A percentile compares a stretch with the other conserved stretches of the same genome.
phyloP scores from a whole-genome alignment of 2,329 filamentous ascomycete species.

The Coleophoma cylindrospora region DNA sequence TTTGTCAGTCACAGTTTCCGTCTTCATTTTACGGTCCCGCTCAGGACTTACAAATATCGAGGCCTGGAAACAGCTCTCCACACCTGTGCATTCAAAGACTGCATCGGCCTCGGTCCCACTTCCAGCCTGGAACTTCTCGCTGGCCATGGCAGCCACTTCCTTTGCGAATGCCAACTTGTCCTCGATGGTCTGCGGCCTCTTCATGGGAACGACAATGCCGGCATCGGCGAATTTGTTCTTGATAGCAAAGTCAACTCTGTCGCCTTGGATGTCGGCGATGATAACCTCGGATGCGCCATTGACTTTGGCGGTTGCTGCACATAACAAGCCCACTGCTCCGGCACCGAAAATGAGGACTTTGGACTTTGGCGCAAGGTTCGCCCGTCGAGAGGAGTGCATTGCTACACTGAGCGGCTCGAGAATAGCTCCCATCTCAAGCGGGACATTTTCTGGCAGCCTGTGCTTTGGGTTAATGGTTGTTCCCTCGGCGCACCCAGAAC shows the following conservation, averaged over 20 bases:
- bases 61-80: constrained; percentile 50
- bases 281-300: constrained; percentile 85
- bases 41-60: constrained; percentile 40
- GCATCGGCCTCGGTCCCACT: constrained; percentile 52
- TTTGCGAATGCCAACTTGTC: constrained; percentile 29
- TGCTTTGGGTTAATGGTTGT: background rate
- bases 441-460: constrained; percentile 46
- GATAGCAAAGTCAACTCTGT: constrained; percentile 73
- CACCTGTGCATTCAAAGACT: constrained; percentile 58
- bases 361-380: constrained; percentile 73
- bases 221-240: constrained; percentile 24
- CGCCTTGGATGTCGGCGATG: constrained; percentile 90
- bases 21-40: too few relatives aligned
- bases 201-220: constrained; percentile 25
- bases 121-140: constrained; percentile 49
- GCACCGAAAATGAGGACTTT: constrained; percentile 86
- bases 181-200: constrained; percentile 20
- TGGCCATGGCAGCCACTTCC: constrained; percentile 21
- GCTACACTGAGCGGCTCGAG: constrained; percentile 88
- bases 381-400: constrained; percentile 80
- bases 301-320: constrained; percentile 40
- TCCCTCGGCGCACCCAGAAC: background rate
- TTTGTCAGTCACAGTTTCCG: too few relatives aligned
- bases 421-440: constrained; percentile 83
- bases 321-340: constrained; percentile 76